Evolutionary conservation across 2,329 filamentous ascomycete species (phyloP), one percentile per base, ranked within the genome.

Genomic region (Ophiostoma populinum): DNA sequence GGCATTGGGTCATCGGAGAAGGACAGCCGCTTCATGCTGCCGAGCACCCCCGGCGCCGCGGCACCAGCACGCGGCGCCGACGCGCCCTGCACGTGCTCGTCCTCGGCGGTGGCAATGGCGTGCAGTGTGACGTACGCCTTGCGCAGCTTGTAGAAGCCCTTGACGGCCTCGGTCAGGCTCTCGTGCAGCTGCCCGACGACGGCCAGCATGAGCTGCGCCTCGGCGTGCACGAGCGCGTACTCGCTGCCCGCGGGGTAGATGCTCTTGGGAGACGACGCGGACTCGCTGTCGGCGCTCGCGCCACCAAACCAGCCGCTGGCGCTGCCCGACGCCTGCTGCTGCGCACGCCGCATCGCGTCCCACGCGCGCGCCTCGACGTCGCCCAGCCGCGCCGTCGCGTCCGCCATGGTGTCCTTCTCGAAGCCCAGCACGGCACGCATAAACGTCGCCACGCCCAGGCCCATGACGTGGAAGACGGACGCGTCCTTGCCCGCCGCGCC

Each of bases 181-280:
- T 95, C 90, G 45, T 92, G 92, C 46, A 95, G 59, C 12, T 95
- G 81, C 1, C 75, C 82, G 1, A 94, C 75, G 1, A 98, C 77
- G 1, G 86, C 86, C 38, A 72, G 70, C 78, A 94, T 92, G 42
- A 94, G 64, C 54, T 93, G 82, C 2, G 82, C 71, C 58, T 94
- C 75, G 5, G 85, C 81, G 40, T 83, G 71, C 40, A 83, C 80
- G 4, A 95, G 62, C 2, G 81, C 73, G 51, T 80, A 95, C 57
- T 98, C 87, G 5, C 79, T 80, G 2, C 90, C 90, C 0, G 80
- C 67, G 0, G 80, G 74, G 47, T 93, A 94, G 17, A 92, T 58
- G 38, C 57, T 58, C 19, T 61, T 61, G 2, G 37, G 39, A 7
- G 30, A 25, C 2, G 24, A 12, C 7, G 27, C 13, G 1, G 25